Evolutionary conservation across 176 grass and related monocot species (phyloP), one percentile per base, ranked within the genome.

Genomic region (Dendrocalamus sinicus): DNA sequence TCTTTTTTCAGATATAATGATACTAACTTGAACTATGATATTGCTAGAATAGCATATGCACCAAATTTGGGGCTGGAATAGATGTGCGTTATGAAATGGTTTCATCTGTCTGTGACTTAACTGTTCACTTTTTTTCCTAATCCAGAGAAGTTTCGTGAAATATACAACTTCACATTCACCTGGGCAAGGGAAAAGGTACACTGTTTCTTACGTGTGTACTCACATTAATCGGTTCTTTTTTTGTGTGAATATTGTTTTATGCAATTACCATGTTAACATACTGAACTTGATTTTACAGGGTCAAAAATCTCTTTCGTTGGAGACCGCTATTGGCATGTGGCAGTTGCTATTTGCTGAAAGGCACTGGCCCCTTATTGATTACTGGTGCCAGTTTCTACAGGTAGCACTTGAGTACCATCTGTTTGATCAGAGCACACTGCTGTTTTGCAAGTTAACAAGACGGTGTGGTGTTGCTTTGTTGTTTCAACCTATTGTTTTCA

Each of bases 321-420:
- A 99, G 43, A 99, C 96, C 46, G 96, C 96, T 83, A 89, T 99
- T 90, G 96, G 96, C 70, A 99, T 99, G 94, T 99, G 96, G 94
- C 92, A 87, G 81, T 79, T 99, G 83, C 75, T 99, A 23, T 99
- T 99, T 90, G 94, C 93, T 69, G 96, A 99, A 83, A 92, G 87
- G 80, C 89, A 92, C 71, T 99, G 96, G 96, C 92, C 93, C 28
- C 91, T 99, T 52, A 74, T 96, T 22, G 93, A 99, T 46, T 86
- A 99, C 47, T 99, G 96, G 96, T 96, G 96, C 59, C 85, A 96
- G 75, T 99, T 99, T 84, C 81, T 99, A 78, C 92, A 99, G 92
- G 93, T 99, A 86, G 19, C 20, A 58, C 20, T 22, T 58, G 54
- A 58, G 20, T 58, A n/a, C 55, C 55, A 22, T 58, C 8, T 58